Evolutionary conservation across 2,329 filamentous ascomycete species (phyloP).

Genomic region (Rhynchosporium agropyri): DNA sequence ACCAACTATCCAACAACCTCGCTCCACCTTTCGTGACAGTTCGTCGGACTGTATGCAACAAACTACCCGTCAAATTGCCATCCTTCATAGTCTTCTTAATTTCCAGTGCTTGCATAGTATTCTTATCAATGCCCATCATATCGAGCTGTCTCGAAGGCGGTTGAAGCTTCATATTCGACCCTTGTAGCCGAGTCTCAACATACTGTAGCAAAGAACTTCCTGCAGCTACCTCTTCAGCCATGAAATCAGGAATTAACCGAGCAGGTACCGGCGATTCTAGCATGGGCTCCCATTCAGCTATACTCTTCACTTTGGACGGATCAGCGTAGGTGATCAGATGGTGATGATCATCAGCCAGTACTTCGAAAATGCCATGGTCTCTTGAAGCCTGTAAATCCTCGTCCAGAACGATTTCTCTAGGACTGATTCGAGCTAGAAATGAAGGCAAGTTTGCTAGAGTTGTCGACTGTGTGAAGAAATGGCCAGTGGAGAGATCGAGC

Average conservation of each 20-base stretch:
- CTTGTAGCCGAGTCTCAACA: constrained; percentile 76
- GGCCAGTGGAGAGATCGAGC: constrained; percentile 93
- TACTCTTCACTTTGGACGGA: constrained; percentile 44
- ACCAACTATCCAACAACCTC: constrained; percentile 78
- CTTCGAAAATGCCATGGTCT: constrained; percentile 62
- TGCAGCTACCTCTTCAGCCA: constrained; percentile 69
- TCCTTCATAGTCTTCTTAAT: constrained; percentile 86
- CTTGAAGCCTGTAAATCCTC: constrained; percentile 59
- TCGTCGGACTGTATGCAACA: constrained; percentile 84
- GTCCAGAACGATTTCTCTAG: constrained; percentile 82
- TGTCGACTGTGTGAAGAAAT: constrained; percentile 84
- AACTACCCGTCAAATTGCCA: constrained; percentile 75
- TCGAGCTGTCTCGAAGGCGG: constrained; percentile 78
- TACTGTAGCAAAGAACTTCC: constrained; percentile 84
- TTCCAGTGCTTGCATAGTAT: constrained; percentile 85
- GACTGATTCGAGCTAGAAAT: constrained; percentile 78
- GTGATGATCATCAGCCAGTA: constrained; percentile 75
- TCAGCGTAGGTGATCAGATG: constrained; percentile 75
- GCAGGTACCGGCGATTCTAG: constrained; percentile 71
- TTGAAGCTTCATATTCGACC: constrained; percentile 78
- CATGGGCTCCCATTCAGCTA: constrained; percentile 68
- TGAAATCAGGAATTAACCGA: constrained; percentile 60
- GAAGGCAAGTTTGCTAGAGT: constrained; percentile 74
- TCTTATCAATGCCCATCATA: constrained; percentile 89
- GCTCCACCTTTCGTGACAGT: constrained; percentile 93